These are phyloP conservation scores for Glutinoglossum americanum DNA, from an alignment of 495 filamentous ascomycete species.

Conservation along the genomic window DNA sequence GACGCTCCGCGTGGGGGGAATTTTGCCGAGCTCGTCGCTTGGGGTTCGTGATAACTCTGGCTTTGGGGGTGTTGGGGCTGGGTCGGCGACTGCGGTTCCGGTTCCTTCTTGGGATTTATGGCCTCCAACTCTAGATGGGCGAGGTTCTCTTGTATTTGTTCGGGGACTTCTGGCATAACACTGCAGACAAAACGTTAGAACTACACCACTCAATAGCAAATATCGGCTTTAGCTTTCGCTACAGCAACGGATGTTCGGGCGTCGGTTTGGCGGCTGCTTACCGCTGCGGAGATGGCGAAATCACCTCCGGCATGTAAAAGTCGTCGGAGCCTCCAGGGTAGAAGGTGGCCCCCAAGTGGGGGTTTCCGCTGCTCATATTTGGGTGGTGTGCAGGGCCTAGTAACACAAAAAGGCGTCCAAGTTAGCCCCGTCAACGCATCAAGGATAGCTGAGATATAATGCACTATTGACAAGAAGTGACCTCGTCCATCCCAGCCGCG, in stretches of 20 bases:
- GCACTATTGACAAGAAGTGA: background rate
- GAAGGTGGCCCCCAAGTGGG: slow-evolving; percentile 58
- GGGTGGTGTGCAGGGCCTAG: background rate
- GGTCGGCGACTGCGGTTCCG: background rate
- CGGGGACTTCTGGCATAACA: slow-evolving; percentile 55
- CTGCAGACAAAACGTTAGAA: slow-evolving; percentile 17
- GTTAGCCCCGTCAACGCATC: background rate
- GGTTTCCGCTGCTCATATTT: background rate
- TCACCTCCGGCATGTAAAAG: slow-evolving; percentile 51
- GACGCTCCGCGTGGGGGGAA: slow-evolving; percentile 8
- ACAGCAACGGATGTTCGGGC: background rate
- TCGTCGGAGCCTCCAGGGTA: slow-evolving; percentile 77
- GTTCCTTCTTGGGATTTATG: slow-evolving; percentile 3
- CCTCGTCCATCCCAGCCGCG: background rate
- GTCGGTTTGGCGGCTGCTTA: slow-evolving; percentile 20
- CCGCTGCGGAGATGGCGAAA: slow-evolving; percentile 80
- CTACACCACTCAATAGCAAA: slow-evolving; percentile 7
- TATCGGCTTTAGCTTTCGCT: background rate
- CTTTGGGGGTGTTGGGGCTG: slow-evolving; percentile 10
- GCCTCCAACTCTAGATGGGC: slow-evolving; percentile 65
- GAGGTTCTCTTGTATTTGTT: slow-evolving; percentile 79
- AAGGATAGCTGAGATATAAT: background rate
- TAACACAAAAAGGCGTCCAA: background rate
- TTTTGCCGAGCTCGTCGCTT: slow-evolving; percentile 13
- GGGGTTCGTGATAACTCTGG: slow-evolving; percentile 13